phyloP scores from a whole-genome alignment of 805 yeast genomes.

The Isabelozyma gotoi region DNA sequence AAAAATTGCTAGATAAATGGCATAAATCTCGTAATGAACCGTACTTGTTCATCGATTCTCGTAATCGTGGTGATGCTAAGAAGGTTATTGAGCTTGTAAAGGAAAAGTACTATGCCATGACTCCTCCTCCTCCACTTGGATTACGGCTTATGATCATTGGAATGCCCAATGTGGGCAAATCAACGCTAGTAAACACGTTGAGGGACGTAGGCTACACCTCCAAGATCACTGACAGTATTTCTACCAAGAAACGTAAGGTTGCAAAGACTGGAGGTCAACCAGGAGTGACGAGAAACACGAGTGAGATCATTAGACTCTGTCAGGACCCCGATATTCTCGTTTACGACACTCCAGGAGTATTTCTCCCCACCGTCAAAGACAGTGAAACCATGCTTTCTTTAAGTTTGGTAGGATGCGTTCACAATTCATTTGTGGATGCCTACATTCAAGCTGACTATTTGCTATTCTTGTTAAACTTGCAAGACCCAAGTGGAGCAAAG shows the following conservation, averaged over 20 bases:
- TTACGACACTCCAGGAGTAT: slow-evolving; percentile 92
- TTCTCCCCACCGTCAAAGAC: slow-evolving; percentile 69
- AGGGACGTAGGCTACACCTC: slow-evolving; percentile 44
- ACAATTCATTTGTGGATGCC: slow-evolving; percentile 71
- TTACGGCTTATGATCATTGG: slow-evolving; percentile 77
- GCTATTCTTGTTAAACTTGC: slow-evolving; percentile 68
- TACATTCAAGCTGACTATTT: slow-evolving; percentile 84
- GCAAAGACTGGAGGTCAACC: slow-evolving; percentile 86
- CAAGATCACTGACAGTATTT: slow-evolving; percentile 21
- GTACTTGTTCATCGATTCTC: slow-evolving; percentile 56
- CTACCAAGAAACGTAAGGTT: slow-evolving; percentile 53
- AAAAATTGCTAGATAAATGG: slow-evolving; percentile 31
- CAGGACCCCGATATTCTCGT: slow-evolving; percentile 63
- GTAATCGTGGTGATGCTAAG: slow-evolving; percentile 49
- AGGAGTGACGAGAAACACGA: slow-evolving; percentile 81
- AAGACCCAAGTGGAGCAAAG: slow-evolving; percentile 44
- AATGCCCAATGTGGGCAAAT: slow-evolving; percentile 98
- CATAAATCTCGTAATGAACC: slow-evolving; percentile 28
- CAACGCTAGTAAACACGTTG: slow-evolving; percentile 77
- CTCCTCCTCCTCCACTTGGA: slow-evolving; percentile 83
- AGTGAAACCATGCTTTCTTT: slow-evolving; percentile 72
- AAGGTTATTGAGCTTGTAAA: slow-evolving; percentile 51
- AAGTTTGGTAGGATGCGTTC: slow-evolving; percentile 74
- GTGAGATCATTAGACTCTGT: slow-evolving; percentile 68
- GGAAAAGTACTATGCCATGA: slow-evolving; percentile 43